These are phyloP conservation scores for Plicaturopsis crispa DNA, from an alignment of 768 basidiomycete species.

Conservation along the genomic window DNA sequence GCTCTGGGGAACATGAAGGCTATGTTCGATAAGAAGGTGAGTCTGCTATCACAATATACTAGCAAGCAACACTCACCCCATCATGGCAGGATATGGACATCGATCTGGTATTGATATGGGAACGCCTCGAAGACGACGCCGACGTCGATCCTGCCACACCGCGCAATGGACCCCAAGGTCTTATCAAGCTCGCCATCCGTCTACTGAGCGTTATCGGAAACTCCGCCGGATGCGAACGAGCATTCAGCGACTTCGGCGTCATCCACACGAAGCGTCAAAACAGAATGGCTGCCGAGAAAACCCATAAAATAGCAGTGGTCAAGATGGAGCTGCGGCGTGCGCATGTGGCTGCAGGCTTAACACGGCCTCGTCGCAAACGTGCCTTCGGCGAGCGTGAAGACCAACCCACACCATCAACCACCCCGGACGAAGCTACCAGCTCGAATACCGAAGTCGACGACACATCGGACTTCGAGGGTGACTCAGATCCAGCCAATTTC, in stretches of 20 bases:
- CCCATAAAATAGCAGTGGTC: slow-evolving; percentile 12
- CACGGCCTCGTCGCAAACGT: slow-evolving; percentile 5
- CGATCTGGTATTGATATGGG: slow-evolving; percentile 13
- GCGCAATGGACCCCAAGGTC: slow-evolving; percentile 10
- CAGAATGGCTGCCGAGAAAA: slow-evolving; percentile 12
- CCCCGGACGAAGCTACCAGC: too few species aligned
- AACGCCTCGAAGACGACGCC: slow-evolving; percentile 11
- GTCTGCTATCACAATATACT: background rate
- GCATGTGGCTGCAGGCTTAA: slow-evolving; percentile 10
- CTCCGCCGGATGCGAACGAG: slow-evolving; percentile 21
- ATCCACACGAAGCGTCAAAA: slow-evolving; percentile 14
- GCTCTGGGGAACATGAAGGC: slow-evolving; percentile 2
- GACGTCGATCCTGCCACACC: too few species aligned
- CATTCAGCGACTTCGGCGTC: slow-evolving; percentile 20
- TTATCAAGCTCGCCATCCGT: slow-evolving; percentile 16
- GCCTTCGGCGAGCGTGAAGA: slow-evolving; percentile 1
- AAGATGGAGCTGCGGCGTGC: slow-evolving; percentile 13
- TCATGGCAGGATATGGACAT: slow-evolving; percentile 1
- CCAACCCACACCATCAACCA: too few species aligned
- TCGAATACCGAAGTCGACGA: too few species aligned
- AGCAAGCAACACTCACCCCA: too few species aligned
- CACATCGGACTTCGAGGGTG: too few species aligned
- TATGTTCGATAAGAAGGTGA: slow-evolving; percentile 7
- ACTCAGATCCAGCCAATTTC: too few species aligned
- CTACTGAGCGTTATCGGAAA: slow-evolving; percentile 18